Conservation (phyloP, 139 green algal species). For the Gonium pectorale region DNA sequence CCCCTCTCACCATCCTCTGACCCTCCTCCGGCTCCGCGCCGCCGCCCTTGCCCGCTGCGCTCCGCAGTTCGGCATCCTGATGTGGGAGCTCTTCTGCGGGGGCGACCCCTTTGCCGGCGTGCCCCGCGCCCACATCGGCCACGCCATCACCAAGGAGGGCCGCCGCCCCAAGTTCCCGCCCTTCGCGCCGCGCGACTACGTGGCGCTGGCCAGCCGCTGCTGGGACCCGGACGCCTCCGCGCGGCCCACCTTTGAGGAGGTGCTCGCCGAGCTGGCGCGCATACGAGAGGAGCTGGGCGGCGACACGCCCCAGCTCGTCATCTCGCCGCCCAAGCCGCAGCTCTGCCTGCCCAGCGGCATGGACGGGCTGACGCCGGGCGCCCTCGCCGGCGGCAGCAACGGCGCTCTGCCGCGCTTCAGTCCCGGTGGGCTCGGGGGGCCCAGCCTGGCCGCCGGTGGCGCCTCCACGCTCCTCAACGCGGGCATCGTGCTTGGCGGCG, state of each 20-base stretch:
- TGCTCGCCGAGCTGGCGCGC: slow-evolving; percentile 36
- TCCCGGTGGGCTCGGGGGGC: not conserved
- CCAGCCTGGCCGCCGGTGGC: not conserved
- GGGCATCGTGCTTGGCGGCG: not conserved
- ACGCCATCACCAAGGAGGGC: slow-evolving; percentile 44
- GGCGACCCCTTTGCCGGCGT: slow-evolving; percentile 39
- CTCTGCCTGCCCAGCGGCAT: no score
- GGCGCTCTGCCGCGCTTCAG: no score
- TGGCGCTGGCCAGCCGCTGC: slow-evolving; percentile 40
- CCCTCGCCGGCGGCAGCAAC: no score
- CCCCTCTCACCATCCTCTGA: not conserved
- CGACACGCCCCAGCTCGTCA: slow-evolving; percentile 25
- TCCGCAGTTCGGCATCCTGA: slow-evolving; percentile 58
- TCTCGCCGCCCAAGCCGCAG: slow-evolving; percentile 20
- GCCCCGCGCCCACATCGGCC: slow-evolving; percentile 51
- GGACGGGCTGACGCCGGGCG: no score
- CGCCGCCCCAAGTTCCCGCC: slow-evolving; percentile 42
- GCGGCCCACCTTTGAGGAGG: slow-evolving; percentile 46
- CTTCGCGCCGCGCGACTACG: slow-evolving; percentile 34
- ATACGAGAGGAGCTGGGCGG: slow-evolving; percentile 35
- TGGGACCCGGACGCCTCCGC: slow-evolving; percentile 45
- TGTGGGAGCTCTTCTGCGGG: slow-evolving; percentile 66
- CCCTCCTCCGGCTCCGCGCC: no score
- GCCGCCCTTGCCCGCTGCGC: not conserved
- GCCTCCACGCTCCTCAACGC: not conserved